Conservation (phyloP, 352 stramenopile genomes). For the Globisporangium apiculatum region DNA sequence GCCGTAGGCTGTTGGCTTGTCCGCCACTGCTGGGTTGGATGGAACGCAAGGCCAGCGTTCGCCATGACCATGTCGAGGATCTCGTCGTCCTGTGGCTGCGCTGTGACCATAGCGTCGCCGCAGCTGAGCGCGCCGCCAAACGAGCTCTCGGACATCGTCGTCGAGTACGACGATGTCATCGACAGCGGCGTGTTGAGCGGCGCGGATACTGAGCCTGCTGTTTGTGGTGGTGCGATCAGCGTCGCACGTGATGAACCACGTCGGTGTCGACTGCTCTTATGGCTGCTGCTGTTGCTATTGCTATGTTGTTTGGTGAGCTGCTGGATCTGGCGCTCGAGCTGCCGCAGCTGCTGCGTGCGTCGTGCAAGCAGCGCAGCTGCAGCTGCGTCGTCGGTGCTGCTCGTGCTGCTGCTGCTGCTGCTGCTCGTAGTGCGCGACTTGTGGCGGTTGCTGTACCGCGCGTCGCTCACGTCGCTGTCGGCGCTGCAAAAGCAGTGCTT, state of each 20-base stretch:
- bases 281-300: conserved; percentile 5
- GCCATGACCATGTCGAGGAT: conserved; percentile 24
- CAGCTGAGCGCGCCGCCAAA: conserved; percentile 19
- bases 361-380: conserved; percentile 7
- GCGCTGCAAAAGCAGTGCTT: conserved; percentile 23
- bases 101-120: not conserved
- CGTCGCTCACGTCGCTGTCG: conserved; percentile 8
- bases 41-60: conserved; percentile 11
- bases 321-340: conserved; percentile 12
- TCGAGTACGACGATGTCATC: conserved; percentile 15
- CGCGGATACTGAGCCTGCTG: not conserved
- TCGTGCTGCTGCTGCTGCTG: not conserved
- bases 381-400: not conserved
- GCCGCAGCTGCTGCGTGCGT: conserved; percentile 7
- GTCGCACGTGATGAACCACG: conserved; percentile 1
- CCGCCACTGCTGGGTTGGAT: conserved; percentile 11
- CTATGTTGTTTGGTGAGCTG: conserved; percentile 8
- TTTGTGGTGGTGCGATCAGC: not conserved
- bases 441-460: not conserved
- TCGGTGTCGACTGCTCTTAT: not conserved
- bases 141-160: conserved; percentile 36
- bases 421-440: not conserved
- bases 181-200: conserved; percentile 7
- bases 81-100: conserved; percentile 21
- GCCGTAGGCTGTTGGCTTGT: not conserved